Percentiles rank a stretch among this genome's conserved stretches.
These are phyloP conservation scores for Scytalidium sp. DNA, from an alignment of 2,329 filamentous ascomycete species.

Conservation along the genomic window DNA sequence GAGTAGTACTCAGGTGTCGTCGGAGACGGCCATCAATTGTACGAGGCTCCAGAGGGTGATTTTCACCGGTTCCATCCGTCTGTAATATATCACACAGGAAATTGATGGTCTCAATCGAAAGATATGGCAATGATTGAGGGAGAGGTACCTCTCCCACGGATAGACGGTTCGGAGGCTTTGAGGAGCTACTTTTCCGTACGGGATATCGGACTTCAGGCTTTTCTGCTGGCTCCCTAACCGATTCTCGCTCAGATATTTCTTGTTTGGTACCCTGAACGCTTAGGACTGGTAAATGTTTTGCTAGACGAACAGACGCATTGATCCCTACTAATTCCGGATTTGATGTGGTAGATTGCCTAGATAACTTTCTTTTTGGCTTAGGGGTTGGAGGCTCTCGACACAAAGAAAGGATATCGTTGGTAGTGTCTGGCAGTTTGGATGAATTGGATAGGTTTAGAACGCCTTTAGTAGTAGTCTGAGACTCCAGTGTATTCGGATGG, in stretches of 20 bases:
- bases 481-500: constrained; percentile 15
- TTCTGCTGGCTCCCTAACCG: constrained; percentile 2
- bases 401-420: constrained; percentile 7
- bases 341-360: constrained; percentile 18
- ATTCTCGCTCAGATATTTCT: neutral
- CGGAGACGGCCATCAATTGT: constrained; percentile 9
- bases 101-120: constrained; percentile 55
- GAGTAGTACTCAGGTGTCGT: neutral
- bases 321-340: constrained; percentile 13
- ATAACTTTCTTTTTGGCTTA: constrained; percentile 18
- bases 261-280: neutral
- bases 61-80: constrained; percentile 52
- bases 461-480: constrained; percentile 21
- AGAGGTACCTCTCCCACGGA: constrained; percentile 34
- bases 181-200: neutral
- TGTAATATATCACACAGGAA: constrained; percentile 60
- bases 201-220: neutral
- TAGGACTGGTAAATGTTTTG: neutral
- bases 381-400: constrained; percentile 8
- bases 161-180: constrained; percentile 11
- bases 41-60: constrained; percentile 41
- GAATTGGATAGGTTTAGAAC: constrained; percentile 17
- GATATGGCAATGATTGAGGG: constrained; percentile 53
- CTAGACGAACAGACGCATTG: neutral
- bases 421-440: constrained; percentile 10